phyloP scores from a whole-genome alignment of 306 rosid genomes.

The Trifolium repens region DNA sequence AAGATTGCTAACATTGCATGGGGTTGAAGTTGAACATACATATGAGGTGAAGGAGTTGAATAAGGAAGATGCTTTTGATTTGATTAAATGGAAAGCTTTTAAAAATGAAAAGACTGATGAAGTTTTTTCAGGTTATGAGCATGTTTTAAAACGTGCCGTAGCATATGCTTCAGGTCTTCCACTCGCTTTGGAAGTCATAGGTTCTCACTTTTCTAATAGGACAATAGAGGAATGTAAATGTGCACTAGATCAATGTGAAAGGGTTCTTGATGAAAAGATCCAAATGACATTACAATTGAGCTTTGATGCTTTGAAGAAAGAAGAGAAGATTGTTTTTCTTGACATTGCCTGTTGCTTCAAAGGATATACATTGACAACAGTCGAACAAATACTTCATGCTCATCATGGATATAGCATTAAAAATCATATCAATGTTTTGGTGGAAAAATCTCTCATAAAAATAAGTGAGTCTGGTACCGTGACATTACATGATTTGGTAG shows the following conservation, averaged over 20 bases:
- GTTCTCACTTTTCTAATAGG: background rate
- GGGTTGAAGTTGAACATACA: no score
- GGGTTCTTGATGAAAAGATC: background rate
- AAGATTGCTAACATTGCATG: no score
- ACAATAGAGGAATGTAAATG: background rate
- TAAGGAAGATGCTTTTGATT: no score
- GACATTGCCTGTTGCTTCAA: conserved; percentile 12
- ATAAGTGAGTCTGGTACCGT: background rate
- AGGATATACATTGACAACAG: background rate
- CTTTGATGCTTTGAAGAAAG: background rate
- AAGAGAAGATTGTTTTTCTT: background rate
- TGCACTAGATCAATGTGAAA: background rate
- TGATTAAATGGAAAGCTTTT: no score
- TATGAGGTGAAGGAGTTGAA: no score
- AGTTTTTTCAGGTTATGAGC: background rate
- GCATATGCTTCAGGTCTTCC: background rate
- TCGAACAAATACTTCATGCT: background rate
- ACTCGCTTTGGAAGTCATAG: conserved; percentile 19
- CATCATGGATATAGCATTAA: background rate
- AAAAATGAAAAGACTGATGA: no score
- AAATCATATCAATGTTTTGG: background rate
- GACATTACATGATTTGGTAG: background rate
- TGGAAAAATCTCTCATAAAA: conserved; percentile 24
- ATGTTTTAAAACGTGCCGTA: background rate
- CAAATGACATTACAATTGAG: background rate